Evolutionary conservation across 257 asterid species (phyloP), one percentile per base, ranked within the genome.

Genomic region (Osmanthus fragrans): DNA sequence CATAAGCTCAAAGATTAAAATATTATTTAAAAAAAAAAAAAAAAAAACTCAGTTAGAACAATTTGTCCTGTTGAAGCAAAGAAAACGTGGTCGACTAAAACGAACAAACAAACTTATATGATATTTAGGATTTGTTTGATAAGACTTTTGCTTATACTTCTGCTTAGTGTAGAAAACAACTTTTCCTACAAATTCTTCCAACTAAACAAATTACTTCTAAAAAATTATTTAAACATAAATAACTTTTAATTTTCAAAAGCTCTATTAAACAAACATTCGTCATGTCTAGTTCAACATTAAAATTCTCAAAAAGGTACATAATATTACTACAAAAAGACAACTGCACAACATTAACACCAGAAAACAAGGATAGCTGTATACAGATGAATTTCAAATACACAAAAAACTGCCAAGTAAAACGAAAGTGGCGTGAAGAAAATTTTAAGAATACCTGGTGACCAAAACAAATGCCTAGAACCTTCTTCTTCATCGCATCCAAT

Each of bases 391-490:
- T 18, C 23, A 19, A 54, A 19, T n/a, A n/a, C 64, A 54, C n/a
- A 18, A 7, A 54, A 54, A 54, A 54, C 8, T 54, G 23, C 6
- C 4, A 5, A 54, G 25, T 16, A 77, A 36, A 18, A 39, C 8
- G 70, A 63, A 73, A 4, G 72, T 27, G 79, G 32, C 73, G 29
- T 30, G 76, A 23, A 12, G 33, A 12, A 11, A 15, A 11, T 0
- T 18, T 27, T 13, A 40, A 4, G 10, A 33, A 5, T 72, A 92
- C 97, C 97, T 94, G 98, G 79, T 91, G 97, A 10, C 97, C 98
- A 70, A 94, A 94, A 86, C 97, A 94, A 76, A 92, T 84, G 73
- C 98, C 98, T 51, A 94, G 90, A 36, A 94, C 77, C 66, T 84
- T 92, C 86, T 89, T 94, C 70, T 94, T 86, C 92, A 89, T 74